Conservation (phyloP, 2,329 filamentous ascomycete species). For the Phaeomoniella chlamydospora region DNA sequence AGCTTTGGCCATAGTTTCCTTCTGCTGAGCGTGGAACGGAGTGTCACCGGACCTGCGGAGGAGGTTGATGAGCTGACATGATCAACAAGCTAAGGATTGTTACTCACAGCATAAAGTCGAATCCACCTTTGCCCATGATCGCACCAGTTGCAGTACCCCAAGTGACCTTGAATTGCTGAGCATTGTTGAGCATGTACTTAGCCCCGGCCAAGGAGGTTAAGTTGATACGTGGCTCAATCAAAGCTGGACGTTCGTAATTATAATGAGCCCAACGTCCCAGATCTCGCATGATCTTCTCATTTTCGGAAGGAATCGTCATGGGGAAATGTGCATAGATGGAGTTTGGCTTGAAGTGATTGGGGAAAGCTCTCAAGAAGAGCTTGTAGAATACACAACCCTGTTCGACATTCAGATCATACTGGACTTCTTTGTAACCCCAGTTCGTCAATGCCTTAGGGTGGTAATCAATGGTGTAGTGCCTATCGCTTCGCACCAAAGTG, state of each 20-base stretch:
- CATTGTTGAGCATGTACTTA: slow-evolving; percentile 23
- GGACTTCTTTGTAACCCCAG: slow-evolving; percentile 27
- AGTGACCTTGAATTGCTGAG: slow-evolving; percentile 26
- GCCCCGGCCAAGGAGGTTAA: slow-evolving; percentile 28
- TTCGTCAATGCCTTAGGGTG: slow-evolving; percentile 25
- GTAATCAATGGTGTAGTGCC: slow-evolving; percentile 30
- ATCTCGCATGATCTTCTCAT: slow-evolving; percentile 23
- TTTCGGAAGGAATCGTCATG: slow-evolving; percentile 31
- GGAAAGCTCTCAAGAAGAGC: slow-evolving; percentile 32
- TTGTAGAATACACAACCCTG: slow-evolving; percentile 37
- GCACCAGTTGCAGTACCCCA: too few relatives aligned
- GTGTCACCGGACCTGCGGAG: too few relatives aligned
- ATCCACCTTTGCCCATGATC: too few relatives aligned
- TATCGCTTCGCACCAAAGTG: slow-evolving; percentile 27
- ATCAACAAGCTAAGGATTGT: too few relatives aligned
- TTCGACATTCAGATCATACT: slow-evolving; percentile 26
- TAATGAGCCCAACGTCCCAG: slow-evolving; percentile 26
- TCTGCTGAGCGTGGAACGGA: slow-evolving; percentile 1
- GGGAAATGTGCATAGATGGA: slow-evolving; percentile 36
- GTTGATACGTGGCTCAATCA: slow-evolving; percentile 16
- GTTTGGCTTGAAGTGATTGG: slow-evolving; percentile 29
- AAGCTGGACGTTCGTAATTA: slow-evolving; percentile 18
- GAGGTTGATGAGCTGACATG: too few relatives aligned
- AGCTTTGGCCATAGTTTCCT: too few relatives aligned
- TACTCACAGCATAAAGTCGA: too few relatives aligned